phyloP scores from a whole-genome alignment of 2,329 filamentous ascomycete species.

The Fusarium illudens region DNA sequence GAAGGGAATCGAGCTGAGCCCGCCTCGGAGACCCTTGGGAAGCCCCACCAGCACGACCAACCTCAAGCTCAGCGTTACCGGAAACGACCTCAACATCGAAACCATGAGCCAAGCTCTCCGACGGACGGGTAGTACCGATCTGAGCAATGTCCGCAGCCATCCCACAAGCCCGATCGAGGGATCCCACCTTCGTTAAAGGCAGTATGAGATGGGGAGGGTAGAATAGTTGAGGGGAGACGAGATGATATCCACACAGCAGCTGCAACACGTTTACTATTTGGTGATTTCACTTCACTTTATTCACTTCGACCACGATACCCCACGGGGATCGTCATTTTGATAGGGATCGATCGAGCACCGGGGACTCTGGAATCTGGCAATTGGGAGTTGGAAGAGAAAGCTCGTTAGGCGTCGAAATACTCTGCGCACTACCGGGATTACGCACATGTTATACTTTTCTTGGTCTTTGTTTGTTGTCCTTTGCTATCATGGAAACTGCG shows the following conservation, averaged over 20 bases:
- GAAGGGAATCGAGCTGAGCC: conserved; percentile 77
- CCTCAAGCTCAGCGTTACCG: conserved; percentile 50
- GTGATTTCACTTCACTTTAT: conserved; percentile 33
- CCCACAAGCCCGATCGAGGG: conserved; percentile 66
- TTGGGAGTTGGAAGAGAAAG: conserved; percentile 45
- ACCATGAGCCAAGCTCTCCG: conserved; percentile 91
- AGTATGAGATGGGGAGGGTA: not conserved
- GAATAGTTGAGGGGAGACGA: conserved; percentile 4
- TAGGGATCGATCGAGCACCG: conserved; percentile 32
- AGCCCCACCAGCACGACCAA: conserved; percentile 68
- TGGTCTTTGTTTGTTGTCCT: conserved; percentile 23
- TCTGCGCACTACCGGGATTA: conserved; percentile 31
- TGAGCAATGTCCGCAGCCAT: conserved; percentile 65
- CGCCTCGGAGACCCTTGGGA: conserved; percentile 65
- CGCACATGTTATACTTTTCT: conserved; percentile 30
- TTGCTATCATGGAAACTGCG: conserved; percentile 30
- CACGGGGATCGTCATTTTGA: conserved; percentile 27
- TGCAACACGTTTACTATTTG: conserved; percentile 29
- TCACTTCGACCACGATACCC: conserved; percentile 32
- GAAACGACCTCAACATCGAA: conserved; percentile 82
- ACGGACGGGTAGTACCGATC: conserved; percentile 84
- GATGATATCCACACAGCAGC: conserved; percentile 33
- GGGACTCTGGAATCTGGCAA: conserved; percentile 40
- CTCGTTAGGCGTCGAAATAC: conserved; percentile 40
- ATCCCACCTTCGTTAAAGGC: conserved; percentile 42